Percentiles rank a stretch among this genome's conserved stretches.
These are phyloP conservation scores for Diaporthe caulivora DNA, from an alignment of 2,329 filamentous ascomycete genomes.

Conservation along the genomic window DNA sequence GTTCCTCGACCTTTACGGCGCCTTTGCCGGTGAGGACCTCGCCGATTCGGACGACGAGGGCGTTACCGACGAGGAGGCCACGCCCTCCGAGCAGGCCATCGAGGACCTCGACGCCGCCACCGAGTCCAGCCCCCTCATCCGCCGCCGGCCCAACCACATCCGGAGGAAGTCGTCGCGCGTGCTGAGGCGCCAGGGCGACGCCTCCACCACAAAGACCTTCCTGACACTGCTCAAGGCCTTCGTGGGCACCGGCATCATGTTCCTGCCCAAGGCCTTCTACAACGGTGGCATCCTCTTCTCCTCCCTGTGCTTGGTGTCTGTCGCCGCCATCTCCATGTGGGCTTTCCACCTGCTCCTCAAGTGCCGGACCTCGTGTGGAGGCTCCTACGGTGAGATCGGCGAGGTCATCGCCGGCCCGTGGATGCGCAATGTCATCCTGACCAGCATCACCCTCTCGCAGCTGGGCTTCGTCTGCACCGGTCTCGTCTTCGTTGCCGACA, in stretches of 20 bases:
- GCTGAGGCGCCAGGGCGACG: slow-evolving; percentile 66
- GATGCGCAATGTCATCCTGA: slow-evolving; percentile 75
- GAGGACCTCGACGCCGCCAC: slow-evolving; percentile 45
- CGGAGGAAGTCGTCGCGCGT: slow-evolving; percentile 51
- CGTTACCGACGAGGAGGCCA: slow-evolving; percentile 36
- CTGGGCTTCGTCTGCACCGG: slow-evolving; percentile 84
- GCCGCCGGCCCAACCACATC: slow-evolving; percentile 65
- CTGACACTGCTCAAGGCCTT: slow-evolving; percentile 85
- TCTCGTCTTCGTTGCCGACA: slow-evolving; percentile 83
- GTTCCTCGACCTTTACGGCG: slow-evolving; percentile 81
- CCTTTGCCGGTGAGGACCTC: slow-evolving; percentile 80
- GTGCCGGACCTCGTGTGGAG: slow-evolving; percentile 73
- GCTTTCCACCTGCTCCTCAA: slow-evolving; percentile 80
- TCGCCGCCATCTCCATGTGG: slow-evolving; percentile 75
- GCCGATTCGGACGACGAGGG: slow-evolving; percentile 72
- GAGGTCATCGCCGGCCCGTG: slow-evolving; percentile 72
- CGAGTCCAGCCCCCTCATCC: slow-evolving; percentile 73
- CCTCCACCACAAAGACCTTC: slow-evolving; percentile 78
- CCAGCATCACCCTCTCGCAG: slow-evolving; percentile 80
- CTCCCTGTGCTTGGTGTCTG: slow-evolving; percentile 73
- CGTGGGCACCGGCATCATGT: slow-evolving; percentile 85
- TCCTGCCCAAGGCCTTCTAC: slow-evolving; percentile 82
- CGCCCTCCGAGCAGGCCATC: slow-evolving; percentile 56
- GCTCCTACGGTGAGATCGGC: slow-evolving; percentile 80
- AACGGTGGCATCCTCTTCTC: slow-evolving; percentile 85